These are phyloP conservation scores for Ligustrum vulgare DNA, from an alignment of 257 asterid genomes.

Conservation along the genomic window DNA sequence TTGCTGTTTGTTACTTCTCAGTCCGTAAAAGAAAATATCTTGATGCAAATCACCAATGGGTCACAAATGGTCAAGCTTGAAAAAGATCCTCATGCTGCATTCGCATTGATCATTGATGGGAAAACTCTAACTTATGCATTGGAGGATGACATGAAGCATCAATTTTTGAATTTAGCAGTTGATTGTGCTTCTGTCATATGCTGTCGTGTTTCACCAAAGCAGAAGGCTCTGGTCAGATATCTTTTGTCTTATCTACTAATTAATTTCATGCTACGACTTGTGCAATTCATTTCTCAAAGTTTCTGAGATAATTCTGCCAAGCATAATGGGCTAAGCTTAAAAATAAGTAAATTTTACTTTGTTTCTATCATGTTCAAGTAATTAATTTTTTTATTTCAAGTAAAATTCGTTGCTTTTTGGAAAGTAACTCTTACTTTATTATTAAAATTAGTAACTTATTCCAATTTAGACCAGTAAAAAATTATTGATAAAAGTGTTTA, in stretches of 20 bases:
- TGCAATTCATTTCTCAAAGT: background rate
- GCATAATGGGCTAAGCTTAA: background rate
- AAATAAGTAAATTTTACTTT: background rate
- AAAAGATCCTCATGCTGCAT: conserved; percentile 94
- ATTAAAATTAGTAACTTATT: background rate
- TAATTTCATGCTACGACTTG: background rate
- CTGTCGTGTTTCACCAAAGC: conserved; percentile 99
- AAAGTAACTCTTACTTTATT: background rate
- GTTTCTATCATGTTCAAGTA: background rate
- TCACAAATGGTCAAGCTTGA: conserved; percentile 83
- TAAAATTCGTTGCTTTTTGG: background rate
- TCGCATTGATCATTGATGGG: conserved; percentile 94
- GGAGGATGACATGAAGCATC: conserved; percentile 81
- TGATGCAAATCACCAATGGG: conserved; percentile 78
- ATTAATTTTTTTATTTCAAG: background rate
- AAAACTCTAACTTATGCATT: conserved; percentile 78
- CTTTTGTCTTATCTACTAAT: conserved; percentile 15
- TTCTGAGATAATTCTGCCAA: background rate
- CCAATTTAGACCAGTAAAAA: background rate
- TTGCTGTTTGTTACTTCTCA: conserved; percentile 32
- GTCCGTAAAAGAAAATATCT: conserved; percentile 68
- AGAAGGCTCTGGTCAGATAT: conserved; percentile 83
- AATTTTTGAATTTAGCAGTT: conserved; percentile 81
- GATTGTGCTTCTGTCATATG: conserved; percentile 96
- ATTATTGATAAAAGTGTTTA: background rate